Base-by-base conservation (phyloP, 305 asterid species). In the Lippia alba region DNA sequence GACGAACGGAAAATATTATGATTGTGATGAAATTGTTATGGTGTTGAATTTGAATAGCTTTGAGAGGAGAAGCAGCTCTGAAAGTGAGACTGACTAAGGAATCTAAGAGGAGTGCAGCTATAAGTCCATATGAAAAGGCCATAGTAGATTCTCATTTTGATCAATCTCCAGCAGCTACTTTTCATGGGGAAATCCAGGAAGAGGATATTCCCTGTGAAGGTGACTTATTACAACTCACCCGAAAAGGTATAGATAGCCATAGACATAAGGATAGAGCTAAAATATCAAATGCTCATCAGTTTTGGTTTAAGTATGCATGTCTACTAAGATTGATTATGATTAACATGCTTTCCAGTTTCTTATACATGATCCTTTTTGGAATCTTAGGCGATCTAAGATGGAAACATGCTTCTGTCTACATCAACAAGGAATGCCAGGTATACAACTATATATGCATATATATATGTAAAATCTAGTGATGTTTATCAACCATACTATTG, bases 41-140 rank as follows among this genome's bases (percentile, higher is more conserved):
- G 15, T 19, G 12, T 44, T 53, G 17, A 40, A 64, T 59, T 44
- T 53, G 17, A 40, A 64, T 59, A 92, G 98, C 98, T 60, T 75
- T 92, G 79, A 71, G 97, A 48, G 98, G 98, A 70, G 98, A 88
- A 76, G 97, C 94, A 33, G 88, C 91, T 15, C 36, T 92, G 66
- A 88, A 74, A 76, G 81, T 89, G 56, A 90, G 98, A 81, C 65
- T 90, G 76, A 89, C 91, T 10, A 90, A 83, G 73, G 96, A 91
- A 73, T 66, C 89, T 19, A 91, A 82, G 84, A 88, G 89, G 82
- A 90, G 83, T 80, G 96, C 96, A 71, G 69, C 94, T 44, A 80
- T 90, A 76, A 88, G 85, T 73, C 98, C 98, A 1, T 90, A 84
- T 56, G 94, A 85, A 51, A 89, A 82, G 77, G 81, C 80, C 24